Evolutionary conservation across 257 asterid species (phyloP), one percentile per base, ranked within the genome.

Genomic region (Ehretia macrophylla): DNA sequence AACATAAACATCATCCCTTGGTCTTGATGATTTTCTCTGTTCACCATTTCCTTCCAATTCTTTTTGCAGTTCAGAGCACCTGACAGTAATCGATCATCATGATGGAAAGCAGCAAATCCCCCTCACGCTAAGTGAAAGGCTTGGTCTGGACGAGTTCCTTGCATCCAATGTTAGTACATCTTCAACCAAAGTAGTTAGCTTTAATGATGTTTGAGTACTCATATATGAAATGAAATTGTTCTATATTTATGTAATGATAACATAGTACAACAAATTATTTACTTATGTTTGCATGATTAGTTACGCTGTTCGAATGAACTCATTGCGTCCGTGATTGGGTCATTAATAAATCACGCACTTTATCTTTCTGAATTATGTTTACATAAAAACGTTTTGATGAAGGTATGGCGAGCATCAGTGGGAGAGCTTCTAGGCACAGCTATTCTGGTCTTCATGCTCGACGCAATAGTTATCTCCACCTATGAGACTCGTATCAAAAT

Each of bases 401-500:
- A 87, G 96, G 83, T 83, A 8, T 88, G 90, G 88, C 71, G 94
- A 57, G 95, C 96, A 14, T 81, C 96, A 4, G 50, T 84, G 0
- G 97, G 88, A 5, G 97, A 88, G 78, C 59, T 82, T 8, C 60
- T 86, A 5, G 97, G 95, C 17, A 59, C 94, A 0, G 94, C 95
- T 0, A 81, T 83, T 4, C 68, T 85, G 0, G 94, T 85, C 0
- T 85, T 88, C 77, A 77, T 82, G 86, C 55, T 85, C 0, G 95
- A 88, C 70, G 75, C 90, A 0, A 73, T 85, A 39, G 90, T 83
- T 14, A 88, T 85, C 59, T 85, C 97, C 0, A 83, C 95, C 0
- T 0, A 74, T 0, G 77, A 88, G 20, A 54, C 81, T 3, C 77
- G 77, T 32, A 59, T 70, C 53, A 77, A 80, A 68, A 80, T 83